Conservation (phyloP, 768 basidiomycete genomes). For the Hypholoma sublateritium region DNA sequence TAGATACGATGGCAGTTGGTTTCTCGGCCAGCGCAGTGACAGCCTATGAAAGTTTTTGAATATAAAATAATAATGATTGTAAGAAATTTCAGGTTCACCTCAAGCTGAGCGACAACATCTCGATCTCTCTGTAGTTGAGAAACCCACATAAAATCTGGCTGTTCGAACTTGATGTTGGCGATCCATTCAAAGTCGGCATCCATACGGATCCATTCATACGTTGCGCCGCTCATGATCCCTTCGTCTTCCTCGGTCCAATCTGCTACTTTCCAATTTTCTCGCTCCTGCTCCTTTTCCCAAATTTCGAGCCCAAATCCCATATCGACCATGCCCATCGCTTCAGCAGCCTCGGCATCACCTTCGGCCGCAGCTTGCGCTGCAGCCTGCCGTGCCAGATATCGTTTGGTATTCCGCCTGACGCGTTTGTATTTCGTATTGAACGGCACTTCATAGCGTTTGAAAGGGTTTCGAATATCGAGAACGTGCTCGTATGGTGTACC, state of each 20-base stretch:
- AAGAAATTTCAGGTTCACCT: slow-evolving; percentile 52
- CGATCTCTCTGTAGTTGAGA: slow-evolving; percentile 93
- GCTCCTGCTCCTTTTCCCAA: slow-evolving; percentile 94
- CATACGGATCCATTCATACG: slow-evolving; percentile 99
- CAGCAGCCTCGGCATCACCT: slow-evolving; percentile 88
- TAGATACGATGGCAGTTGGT: slow-evolving; percentile 84
- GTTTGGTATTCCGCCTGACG: slow-evolving; percentile 92
- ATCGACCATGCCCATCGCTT: slow-evolving; percentile 91
- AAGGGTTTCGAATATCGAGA: slow-evolving; percentile 80
- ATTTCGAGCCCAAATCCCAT: slow-evolving; percentile 92
- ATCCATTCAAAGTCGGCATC: slow-evolving; percentile 99
- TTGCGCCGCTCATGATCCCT: slow-evolving; percentile 88
- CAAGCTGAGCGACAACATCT: slow-evolving; percentile 95
- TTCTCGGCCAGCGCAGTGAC: slow-evolving; percentile 81
- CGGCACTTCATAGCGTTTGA: slow-evolving; percentile 96
- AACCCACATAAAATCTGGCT: slow-evolving; percentile 99
- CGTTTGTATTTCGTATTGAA: slow-evolving; percentile 99
- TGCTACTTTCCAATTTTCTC: slow-evolving; percentile 93
- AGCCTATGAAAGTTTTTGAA: slow-evolving; percentile 56
- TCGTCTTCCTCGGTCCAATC: slow-evolving; percentile 99
- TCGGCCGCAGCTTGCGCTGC: slow-evolving; percentile 92
- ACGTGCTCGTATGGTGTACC: slow-evolving; percentile 99
- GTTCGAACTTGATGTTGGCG: slow-evolving; percentile 86
- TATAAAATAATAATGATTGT: background rate
- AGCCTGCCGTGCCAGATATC: slow-evolving; percentile 91